A percentile compares a stretch with the other conserved stretches of the same genome.
These are phyloP conservation scores for Castanopsis chinensis DNA, from an alignment of 306 rosid species.

Conservation along the genomic window DNA sequence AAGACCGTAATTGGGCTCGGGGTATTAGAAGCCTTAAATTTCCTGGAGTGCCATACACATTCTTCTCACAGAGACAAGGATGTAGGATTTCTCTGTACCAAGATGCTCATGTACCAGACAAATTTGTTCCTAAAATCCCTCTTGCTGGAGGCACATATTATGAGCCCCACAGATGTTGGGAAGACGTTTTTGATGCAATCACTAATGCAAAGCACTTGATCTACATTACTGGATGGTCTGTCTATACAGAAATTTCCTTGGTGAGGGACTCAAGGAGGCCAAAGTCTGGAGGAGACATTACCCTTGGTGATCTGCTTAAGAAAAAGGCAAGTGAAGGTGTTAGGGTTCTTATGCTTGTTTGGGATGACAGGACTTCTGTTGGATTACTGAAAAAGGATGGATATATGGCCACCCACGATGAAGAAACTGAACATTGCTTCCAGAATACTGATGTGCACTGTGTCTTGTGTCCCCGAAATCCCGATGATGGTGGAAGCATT, in stretches of 20 bases:
- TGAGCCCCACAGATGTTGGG: conserved; percentile 71
- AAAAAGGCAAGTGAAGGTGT: conserved; percentile 70
- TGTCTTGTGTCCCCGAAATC: conserved; percentile 72
- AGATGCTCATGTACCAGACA: conserved; percentile 73
- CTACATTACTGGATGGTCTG: conserved; percentile 82
- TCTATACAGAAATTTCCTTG: conserved; percentile 63
- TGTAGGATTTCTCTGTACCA: conserved; percentile 65
- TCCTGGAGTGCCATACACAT: conserved; percentile 77
- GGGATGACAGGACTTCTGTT: conserved; percentile 82
- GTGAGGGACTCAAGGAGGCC: conserved; percentile 73
- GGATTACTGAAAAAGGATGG: conserved; percentile 66
- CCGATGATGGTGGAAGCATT: conserved; percentile 68
- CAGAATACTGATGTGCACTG: conserved; percentile 53
- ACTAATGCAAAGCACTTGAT: conserved; percentile 58
- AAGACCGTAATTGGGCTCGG: conserved; percentile 53
- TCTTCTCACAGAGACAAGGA: conserved; percentile 59
- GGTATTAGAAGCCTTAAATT: conserved; percentile 57
- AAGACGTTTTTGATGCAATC: conserved; percentile 69
- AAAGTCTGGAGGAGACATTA: conserved; percentile 59
- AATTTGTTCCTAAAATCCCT: conserved; percentile 57
- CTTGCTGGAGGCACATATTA: conserved; percentile 59
- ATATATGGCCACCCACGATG: conserved; percentile 72
- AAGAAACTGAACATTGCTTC: conserved; percentile 56
- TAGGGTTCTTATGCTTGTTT: conserved; percentile 64
- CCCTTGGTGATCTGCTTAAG: conserved; percentile 66